Percentiles rank a stretch among this genome's conserved stretches.
Conservation (phyloP, 306 rosid species). For the Betula pendula region DNA sequence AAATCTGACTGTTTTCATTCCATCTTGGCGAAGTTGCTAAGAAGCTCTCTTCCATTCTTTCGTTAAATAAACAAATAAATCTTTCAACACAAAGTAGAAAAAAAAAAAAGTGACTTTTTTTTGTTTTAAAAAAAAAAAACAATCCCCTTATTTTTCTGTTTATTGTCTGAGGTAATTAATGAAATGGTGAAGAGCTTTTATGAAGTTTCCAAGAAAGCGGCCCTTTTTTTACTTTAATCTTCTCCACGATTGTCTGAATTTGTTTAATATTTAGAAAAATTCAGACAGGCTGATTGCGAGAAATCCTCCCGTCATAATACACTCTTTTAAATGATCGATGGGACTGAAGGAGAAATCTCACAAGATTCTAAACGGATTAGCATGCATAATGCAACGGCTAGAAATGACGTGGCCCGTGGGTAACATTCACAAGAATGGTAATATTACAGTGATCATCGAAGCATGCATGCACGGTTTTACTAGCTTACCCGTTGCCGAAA, state of each 20-base stretch:
- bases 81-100: no score
- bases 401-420: neutral
- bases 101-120: conserved; percentile 24
- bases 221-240: neutral
- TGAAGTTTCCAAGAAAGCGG: conserved; percentile 53
- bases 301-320: no score
- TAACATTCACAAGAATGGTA: neutral
- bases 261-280: no score
- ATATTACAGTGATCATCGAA: conserved; percentile 15
- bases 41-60: conserved; percentile 32
- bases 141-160: conserved; percentile 27
- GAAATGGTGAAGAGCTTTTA: conserved; percentile 16
- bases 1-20: conserved; percentile 41
- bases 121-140: conserved; percentile 29
- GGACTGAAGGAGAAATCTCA: neutral
- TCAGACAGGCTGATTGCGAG: no score
- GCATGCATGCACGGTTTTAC: conserved; percentile 19
- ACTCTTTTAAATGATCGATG: neutral
- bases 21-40: conserved; percentile 46
- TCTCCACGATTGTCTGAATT: neutral
- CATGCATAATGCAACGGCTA: conserved; percentile 2
- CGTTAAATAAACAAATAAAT: conserved; percentile 1
- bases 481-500: neutral
- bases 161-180: conserved; percentile 25
- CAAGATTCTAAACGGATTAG: neutral